Base-by-base conservation (phyloP, 208 protist species). In the Trypanosomatidae sp. region DNA sequence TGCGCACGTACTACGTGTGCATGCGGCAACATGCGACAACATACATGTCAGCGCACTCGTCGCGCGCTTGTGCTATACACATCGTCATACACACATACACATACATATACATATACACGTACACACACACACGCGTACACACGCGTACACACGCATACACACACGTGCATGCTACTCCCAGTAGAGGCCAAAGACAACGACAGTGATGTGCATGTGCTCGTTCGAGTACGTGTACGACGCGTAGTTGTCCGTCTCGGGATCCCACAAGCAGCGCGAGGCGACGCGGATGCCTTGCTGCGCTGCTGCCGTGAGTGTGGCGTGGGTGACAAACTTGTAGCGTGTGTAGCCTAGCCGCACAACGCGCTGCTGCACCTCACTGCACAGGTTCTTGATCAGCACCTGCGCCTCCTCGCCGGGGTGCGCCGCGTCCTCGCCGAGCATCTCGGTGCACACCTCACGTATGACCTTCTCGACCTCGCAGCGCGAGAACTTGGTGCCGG, bases 291-390 rank as follows among this genome's bases (percentile, higher is more conserved):
- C 86, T 53, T 96, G 88, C 22, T 82, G 64, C 11, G 66, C 67
- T 1, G 85, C 77, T 55, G 92, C 82, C 3, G 78, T 80, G 15
- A 96, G 64, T 2, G 61, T 71, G 13, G 68, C 62, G 51, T 96
- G 88, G 1, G 84, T 90, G 7, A 96, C 74, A 20, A 96, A 46
- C 65, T 96, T 96, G 63, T 96, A 96, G 18, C 85, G 60, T 42
- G 83, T 71, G 48, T 94, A 92, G 42, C 79, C 83, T n/a, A 93
- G 61, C 1, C 83, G 76, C 50, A 92, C 67, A 11, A 91, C 53
- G 42, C 72, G 75, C 47, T 88, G 77, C 61, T 94, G 87, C 37
- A 94, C 82, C 56, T 94, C 87, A 23, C 56, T 64, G 61, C 80
- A 79, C 6, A 94, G 46, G 39, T 92, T 82, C 43, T 92, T 92